Evolutionary conservation across 352 stramenopile genomes (phyloP).

Genomic region (Phytophthora pinifolia): DNA sequence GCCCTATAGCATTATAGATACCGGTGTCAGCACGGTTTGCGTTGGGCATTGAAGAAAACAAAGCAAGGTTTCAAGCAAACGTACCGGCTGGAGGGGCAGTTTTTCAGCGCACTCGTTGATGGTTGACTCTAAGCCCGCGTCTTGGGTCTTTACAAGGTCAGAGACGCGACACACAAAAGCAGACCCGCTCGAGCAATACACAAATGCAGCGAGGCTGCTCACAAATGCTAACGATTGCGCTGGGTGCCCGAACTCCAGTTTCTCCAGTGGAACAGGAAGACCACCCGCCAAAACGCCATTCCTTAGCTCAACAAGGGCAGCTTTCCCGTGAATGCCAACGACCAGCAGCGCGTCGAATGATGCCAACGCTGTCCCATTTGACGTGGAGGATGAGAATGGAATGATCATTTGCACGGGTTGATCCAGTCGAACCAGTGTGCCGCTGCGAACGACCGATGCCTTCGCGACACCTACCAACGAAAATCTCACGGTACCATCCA

Average conservation of each 20-base stretch:
- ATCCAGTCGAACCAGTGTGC: constrained; percentile 25
- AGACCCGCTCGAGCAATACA: constrained; percentile 36
- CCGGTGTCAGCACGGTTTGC: too few species aligned
- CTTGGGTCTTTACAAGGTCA: constrained; percentile 8
- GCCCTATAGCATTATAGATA: constrained; percentile 20
- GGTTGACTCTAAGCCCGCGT: neutral
- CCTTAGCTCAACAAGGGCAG: constrained; percentile 13
- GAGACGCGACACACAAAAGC: constrained; percentile 24
- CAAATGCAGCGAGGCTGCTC: constrained; percentile 23
- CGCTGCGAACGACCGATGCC: constrained; percentile 18
- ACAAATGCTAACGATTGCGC: constrained; percentile 36
- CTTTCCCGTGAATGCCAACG: constrained; percentile 19
- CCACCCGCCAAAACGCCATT: neutral
- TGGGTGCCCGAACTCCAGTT: constrained; percentile 16
- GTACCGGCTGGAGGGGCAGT: constrained; percentile 35
- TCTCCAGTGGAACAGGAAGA: constrained; percentile 14
- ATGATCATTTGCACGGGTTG: constrained; percentile 39
- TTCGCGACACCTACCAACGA: constrained; percentile 20
- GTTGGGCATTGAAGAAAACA: too few species aligned
- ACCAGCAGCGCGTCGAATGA: constrained; percentile 27
- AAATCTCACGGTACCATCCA: constrained; percentile 52
- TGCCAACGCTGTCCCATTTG: neutral
- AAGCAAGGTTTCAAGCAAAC: neutral
- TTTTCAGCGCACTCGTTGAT: constrained; percentile 17
- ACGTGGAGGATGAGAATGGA: constrained; percentile 17